Base-by-base conservation (phyloP, 257 asterid species). In the Sherardia arvensis region DNA sequence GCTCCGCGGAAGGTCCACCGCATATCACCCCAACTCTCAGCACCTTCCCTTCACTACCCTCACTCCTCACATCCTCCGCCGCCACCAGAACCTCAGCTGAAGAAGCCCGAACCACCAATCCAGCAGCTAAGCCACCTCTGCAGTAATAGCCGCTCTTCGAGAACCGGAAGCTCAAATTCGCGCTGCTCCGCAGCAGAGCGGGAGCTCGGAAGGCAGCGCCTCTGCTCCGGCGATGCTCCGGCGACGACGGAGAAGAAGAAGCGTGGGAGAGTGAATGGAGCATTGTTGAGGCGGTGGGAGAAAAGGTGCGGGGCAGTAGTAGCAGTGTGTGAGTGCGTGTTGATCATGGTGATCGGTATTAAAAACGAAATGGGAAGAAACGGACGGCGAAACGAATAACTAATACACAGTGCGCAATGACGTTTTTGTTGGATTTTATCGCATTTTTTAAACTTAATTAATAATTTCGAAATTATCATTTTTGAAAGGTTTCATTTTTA, bases 1-100 rank as follows among this genome's bases (percentile, higher is more conserved):
- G 90, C 81, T 88, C 96, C 11, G 92, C 87, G 3, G 96, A 88
- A 64, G 96, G 96, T 18, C 96, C 96, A 8, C 96, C 96, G 69
- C 96, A 88, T 30, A 88, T 73, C 0, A 88, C 71, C 32, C 96
- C 96, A 3, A 88, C 95, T 75, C 84, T 74, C 70, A 85, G 51
- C 71, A 82, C 72, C 76, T 75, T 69, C 30, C 77, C 85, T 22
- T 68, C 71, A 40, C 73, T 68, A 14, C 8, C 58, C 70, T 14
- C 38, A 27, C 14, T 14, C 0, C 18, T 18, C 17, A 8, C 61
- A 6, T 56, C 61, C 38, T 56, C 61, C 65, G 30, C 43, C 62
- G 56, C 71, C 80, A 54, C 61, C 57, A 30, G 73, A 49, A 57
- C 81, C 66, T 73, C 69, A 53, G 64, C 60, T 21, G 85, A 77